A percentile compares a stretch with the other conserved stretches of the same genome.
These are phyloP conservation scores for Saururus chinensis DNA, from an alignment of 164 flowering plant species.

Conservation along the genomic window DNA sequence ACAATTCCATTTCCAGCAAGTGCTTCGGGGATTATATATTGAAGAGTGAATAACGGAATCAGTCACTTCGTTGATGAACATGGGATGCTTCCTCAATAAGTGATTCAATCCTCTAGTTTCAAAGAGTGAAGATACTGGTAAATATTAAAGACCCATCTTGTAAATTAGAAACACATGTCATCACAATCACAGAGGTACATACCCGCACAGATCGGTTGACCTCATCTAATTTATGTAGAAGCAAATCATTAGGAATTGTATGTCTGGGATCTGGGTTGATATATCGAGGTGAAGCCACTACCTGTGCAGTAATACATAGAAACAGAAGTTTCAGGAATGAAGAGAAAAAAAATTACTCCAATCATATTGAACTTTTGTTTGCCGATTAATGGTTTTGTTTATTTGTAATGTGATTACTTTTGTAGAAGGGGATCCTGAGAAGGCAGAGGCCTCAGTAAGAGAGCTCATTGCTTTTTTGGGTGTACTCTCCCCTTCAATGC, in stretches of 20 bases:
- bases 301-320: conserved; percentile 10
- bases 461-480: conserved; percentile 22
- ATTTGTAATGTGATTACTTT: not conserved
- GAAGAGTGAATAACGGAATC: too few relatives aligned
- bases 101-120: conserved; percentile 39
- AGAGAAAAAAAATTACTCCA: not conserved
- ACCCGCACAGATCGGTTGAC: conserved; percentile 73
- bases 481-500: conserved; percentile 17
- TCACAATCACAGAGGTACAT: not conserved
- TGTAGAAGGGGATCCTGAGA: conserved; percentile 40
- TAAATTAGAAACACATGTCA: not conserved
- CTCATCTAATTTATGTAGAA: conserved; percentile 68
- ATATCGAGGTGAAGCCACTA: conserved; percentile 32
- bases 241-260: conserved; percentile 29
- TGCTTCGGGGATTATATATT: too few relatives aligned
- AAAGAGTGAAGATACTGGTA: not conserved
- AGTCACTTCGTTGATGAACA: too few relatives aligned
- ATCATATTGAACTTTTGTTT: too few relatives aligned
- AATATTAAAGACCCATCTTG: not conserved
- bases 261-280: conserved; percentile 29
- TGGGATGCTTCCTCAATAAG: conserved; percentile 27
- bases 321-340: not conserved
- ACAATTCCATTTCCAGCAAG: too few relatives aligned
- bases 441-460: conserved; percentile 33
- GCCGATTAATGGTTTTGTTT: not conserved